phyloP scores from a whole-genome alignment of 306 rosid species.

The Acacia acuminata region DNA sequence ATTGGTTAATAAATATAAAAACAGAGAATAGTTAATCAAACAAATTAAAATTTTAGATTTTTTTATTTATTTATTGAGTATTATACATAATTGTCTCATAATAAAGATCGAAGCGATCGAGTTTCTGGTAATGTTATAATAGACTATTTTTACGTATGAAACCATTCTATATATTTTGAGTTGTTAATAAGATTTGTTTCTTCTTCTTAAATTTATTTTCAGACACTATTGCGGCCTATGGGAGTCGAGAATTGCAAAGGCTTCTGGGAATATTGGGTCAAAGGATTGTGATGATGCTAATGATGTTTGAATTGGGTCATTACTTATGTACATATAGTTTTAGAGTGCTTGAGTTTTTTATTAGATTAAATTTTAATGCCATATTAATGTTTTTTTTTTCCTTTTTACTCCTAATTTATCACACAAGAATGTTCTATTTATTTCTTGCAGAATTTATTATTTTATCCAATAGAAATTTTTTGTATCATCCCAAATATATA shows the following conservation, averaged over 20 bases:
- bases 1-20: no score
- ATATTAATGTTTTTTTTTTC: background rate
- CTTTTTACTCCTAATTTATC: background rate
- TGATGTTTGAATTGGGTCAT: conserved; percentile 44
- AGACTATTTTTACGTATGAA: no score
- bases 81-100: no score
- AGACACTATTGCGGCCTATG: conserved; percentile 72
- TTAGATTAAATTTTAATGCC: conserved; percentile 24
- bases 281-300: conserved; percentile 35
- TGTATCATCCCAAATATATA: background rate
- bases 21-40: no score
- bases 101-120: no score
- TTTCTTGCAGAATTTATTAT: background rate
- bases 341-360: no score
- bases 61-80: no score
- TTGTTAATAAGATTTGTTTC: background rate
- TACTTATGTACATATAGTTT: background rate
- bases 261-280: conserved; percentile 64
- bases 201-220: conserved; percentile 23
- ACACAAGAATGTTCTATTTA: background rate
- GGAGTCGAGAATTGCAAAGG: conserved; percentile 64
- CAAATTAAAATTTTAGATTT: no score
- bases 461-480: background rate
- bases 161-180: background rate
- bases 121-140: no score